Conservation (phyloP, 768 basidiomycete genomes). For the Leccinum obscurum region DNA sequence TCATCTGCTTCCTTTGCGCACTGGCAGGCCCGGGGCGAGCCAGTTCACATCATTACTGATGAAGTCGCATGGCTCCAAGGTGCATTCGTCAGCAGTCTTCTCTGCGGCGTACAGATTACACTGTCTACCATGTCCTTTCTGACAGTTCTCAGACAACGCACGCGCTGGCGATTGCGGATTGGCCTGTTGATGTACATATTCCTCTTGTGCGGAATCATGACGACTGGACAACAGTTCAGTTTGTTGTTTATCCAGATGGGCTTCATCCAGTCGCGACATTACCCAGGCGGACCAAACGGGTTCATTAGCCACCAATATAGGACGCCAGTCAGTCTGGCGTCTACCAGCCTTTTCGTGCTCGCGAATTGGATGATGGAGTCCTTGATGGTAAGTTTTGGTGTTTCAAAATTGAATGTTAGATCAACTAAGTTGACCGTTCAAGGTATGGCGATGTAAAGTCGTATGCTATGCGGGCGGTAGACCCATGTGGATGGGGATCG, state of each 20-base stretch:
- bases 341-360: constrained; percentile 15
- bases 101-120: constrained; percentile 22
- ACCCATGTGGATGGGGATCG: constrained; percentile 10
- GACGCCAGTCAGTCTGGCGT: constrained; percentile 3
- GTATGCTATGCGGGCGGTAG: constrained; percentile 14
- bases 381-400: constrained; percentile 16
- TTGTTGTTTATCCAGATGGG: constrained; percentile 19
- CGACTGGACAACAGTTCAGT: constrained; percentile 13
- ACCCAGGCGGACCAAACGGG: constrained; percentile 16
- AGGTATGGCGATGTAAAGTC: constrained; percentile 27
- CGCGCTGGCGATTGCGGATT: constrained; percentile 14
- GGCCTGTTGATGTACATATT: constrained; percentile 15
- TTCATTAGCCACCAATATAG: constrained; percentile 1
- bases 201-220: constrained; percentile 16
- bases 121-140: constrained; percentile 22
- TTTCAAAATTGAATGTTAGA: not conserved
- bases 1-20: not conserved
- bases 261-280: constrained; percentile 13
- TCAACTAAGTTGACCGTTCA: constrained; percentile 1
- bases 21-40: not conserved
- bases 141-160: constrained; percentile 16
- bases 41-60: not conserved
- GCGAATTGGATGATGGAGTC: constrained; percentile 26
- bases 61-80: constrained; percentile 25
- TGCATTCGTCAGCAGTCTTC: constrained; percentile 21